Conservation (phyloP, 2,329 filamentous ascomycete genomes). For the Colletotrichum sansevieriae region DNA sequence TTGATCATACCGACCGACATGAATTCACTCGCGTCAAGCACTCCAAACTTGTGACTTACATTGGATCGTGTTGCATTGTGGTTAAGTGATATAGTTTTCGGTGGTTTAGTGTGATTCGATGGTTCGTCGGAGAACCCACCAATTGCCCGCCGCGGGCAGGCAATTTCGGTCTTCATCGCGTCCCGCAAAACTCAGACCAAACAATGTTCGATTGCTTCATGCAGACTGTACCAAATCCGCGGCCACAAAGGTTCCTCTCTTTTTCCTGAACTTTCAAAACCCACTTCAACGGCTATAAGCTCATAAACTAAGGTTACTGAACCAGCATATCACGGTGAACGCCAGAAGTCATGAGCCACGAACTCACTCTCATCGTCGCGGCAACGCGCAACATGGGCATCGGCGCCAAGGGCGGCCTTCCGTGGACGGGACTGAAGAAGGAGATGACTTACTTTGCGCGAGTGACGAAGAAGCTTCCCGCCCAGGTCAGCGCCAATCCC, state of each 20-base stretch:
- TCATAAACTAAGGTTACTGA: background rate
- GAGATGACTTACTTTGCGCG: conserved; percentile 98
- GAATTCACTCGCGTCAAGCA: too few species aligned
- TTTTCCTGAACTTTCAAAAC: too few species aligned
- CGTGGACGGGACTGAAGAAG: conserved; percentile 88
- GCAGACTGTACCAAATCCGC: too few species aligned
- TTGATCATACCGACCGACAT: too few species aligned
- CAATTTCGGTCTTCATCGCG: conserved; percentile 22
- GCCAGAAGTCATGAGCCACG: conserved; percentile 47
- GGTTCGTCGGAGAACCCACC: conserved; percentile 30
- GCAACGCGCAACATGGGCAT: conserved; percentile 93
- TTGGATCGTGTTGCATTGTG: too few species aligned
- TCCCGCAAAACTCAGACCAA: conserved; percentile 34
- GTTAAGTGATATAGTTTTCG: background rate
- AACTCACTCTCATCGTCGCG: conserved; percentile 93
- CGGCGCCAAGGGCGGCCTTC: conserved; percentile 81
- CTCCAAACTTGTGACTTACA: background rate
- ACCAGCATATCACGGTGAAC: background rate
- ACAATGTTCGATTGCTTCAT: background rate
- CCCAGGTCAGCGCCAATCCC: conserved; percentile 46
- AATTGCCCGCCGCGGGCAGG: conserved; percentile 17
- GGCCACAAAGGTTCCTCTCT: too few species aligned
- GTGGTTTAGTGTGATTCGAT: background rate
- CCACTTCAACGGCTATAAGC: too few species aligned
- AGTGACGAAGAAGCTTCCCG: conserved; percentile 78